These are phyloP conservation scores for Talaromyces verruculosus DNA, from an alignment of 2,329 filamentous ascomycete species.

Conservation along the genomic window DNA sequence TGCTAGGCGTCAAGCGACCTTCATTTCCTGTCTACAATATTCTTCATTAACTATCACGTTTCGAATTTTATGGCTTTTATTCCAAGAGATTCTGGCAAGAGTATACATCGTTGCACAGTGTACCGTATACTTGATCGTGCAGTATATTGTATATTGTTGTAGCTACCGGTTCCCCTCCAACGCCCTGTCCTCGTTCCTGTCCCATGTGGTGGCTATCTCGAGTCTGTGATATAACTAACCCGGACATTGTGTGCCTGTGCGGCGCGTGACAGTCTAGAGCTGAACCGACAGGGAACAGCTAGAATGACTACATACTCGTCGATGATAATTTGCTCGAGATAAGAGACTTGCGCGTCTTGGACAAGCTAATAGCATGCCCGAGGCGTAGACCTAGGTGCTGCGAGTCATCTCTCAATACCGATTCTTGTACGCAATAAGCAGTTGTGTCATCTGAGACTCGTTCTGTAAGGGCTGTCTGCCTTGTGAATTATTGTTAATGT, in stretches of 20 bases:
- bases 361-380: not conserved
- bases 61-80: not conserved
- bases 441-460: not conserved
- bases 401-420: not conserved
- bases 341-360: not conserved
- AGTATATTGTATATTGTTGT: not conserved
- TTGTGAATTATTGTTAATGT: not conserved
- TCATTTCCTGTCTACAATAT: too few relatives aligned
- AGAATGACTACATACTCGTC: not conserved
- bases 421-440: not conserved
- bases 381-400: not conserved
- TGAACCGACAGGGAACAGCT: not conserved
- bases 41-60: not conserved
- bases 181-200: not conserved
- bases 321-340: conserved; percentile 10
- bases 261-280: conserved; percentile 12
- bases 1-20: conserved; percentile 20
- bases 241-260: not conserved
- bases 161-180: not conserved
- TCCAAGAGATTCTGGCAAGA: not conserved
- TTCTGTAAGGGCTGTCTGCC: not conserved
- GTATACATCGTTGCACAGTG: not conserved
- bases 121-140: not conserved
- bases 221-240: conserved; percentile 2
- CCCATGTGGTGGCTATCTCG: conserved; percentile 3